Percentiles rank a stretch among this genome's conserved stretches.
Conservation (phyloP, 306 rosid species). For the Prinsepia uniflora region DNA sequence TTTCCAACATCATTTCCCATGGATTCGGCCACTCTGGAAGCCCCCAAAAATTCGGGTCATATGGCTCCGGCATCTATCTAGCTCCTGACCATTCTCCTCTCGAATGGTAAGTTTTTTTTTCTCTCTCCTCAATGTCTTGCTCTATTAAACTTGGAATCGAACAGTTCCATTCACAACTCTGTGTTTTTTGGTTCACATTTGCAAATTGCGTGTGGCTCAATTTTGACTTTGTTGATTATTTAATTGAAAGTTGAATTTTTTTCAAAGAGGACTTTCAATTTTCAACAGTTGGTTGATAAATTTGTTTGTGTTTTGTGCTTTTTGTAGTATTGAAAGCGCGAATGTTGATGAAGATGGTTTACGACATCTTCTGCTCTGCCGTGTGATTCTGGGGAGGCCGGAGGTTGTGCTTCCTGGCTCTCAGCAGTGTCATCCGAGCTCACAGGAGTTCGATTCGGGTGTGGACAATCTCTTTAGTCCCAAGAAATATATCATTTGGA, state of each 20-base stretch:
- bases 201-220: no score
- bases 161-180: neutral
- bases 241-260: neutral
- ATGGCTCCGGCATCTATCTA: slow-evolving; percentile 50
- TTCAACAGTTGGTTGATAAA: slow-evolving; percentile 7
- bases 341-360: slow-evolving; percentile 49
- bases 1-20: slow-evolving; percentile 43
- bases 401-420: slow-evolving; percentile 59
- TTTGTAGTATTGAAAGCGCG: slow-evolving; percentile 43
- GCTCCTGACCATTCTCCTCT: slow-evolving; percentile 57
- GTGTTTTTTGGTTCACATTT: neutral
- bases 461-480: slow-evolving; percentile 52
- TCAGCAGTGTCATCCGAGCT: slow-evolving; percentile 50
- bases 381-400: slow-evolving; percentile 69
- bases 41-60: slow-evolving; percentile 26
- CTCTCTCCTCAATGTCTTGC: neutral
- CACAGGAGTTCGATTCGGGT: slow-evolving; percentile 65
- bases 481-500: slow-evolving; percentile 62
- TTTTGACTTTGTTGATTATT: neutral
- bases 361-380: slow-evolving; percentile 69
- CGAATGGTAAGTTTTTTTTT: slow-evolving; percentile 38
- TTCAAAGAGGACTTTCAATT: no score
- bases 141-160: neutral
- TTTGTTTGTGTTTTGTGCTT: neutral
- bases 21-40: slow-evolving; percentile 50